These are phyloP conservation scores for Eragrostis nindensis DNA, from an alignment of 176 grass and related monocot species.

Conservation along the genomic window DNA sequence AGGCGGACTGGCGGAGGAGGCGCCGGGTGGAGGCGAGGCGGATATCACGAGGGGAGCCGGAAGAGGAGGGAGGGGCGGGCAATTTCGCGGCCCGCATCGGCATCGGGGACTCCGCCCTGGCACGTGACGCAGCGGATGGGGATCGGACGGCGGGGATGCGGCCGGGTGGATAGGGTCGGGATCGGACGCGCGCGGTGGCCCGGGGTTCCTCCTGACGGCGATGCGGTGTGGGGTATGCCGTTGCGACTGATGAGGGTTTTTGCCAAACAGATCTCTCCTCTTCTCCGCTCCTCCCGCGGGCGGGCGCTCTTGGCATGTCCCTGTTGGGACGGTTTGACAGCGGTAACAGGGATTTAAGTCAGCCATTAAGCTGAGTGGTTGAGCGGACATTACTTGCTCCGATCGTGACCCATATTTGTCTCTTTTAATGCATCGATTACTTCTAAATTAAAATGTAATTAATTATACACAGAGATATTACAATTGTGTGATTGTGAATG, in stretches of 20 bases:
- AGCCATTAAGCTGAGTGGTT: neutral
- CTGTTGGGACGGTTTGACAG: neutral
- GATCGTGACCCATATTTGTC: neutral
- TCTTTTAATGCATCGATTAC: too few relatives aligned
- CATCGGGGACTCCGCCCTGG: conserved; percentile 55
- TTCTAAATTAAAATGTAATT: too few relatives aligned
- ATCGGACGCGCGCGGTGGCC: conserved; percentile 2
- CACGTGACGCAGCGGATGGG: conserved; percentile 17
- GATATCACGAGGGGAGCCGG: conserved; percentile 45
- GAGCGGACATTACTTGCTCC: neutral
- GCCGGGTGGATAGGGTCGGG: conserved; percentile 25
- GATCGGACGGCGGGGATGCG: neutral
- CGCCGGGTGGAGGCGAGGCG: conserved; percentile 28
- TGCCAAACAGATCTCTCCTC: too few relatives aligned
- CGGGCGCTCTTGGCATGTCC: neutral
- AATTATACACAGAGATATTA: too few relatives aligned
- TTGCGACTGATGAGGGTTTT: neutral
- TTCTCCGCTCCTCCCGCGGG: too few relatives aligned
- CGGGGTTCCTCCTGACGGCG: neutral
- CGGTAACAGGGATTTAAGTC: neutral
- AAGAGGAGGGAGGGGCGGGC: neutral
- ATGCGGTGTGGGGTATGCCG: neutral
- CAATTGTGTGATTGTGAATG: too few relatives aligned
- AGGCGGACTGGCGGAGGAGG: conserved; percentile 36
- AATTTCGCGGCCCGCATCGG: too few relatives aligned